Conservation (phyloP, 148 eudicot genomes). For the Rhododendron williamsianum region DNA sequence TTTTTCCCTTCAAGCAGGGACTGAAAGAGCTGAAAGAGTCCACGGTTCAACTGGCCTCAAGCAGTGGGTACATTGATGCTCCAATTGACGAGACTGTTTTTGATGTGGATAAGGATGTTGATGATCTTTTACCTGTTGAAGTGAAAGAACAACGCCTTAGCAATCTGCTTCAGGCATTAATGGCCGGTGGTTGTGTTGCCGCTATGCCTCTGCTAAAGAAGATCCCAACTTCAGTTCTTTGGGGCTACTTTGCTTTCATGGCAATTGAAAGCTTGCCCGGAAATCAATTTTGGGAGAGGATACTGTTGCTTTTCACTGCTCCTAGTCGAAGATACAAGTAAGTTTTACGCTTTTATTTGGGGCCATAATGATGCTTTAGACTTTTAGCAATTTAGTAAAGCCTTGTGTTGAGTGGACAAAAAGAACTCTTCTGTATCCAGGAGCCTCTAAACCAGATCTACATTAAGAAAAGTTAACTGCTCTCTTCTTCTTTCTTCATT, state of each 20-base stretch:
- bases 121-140: constrained; percentile 89
- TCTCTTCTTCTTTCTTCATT: neutral
- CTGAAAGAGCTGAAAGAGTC: constrained; percentile 91
- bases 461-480: neutral
- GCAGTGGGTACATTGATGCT: constrained; percentile 60
- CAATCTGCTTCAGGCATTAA: constrained; percentile 80
- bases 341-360: neutral
- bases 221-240: constrained; percentile 93
- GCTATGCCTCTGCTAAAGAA: constrained; percentile 93
- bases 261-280: constrained; percentile 99
- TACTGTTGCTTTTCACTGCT: constrained; percentile 81
- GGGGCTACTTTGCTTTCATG: constrained; percentile 99
- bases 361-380: neutral
- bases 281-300: constrained; percentile 97
- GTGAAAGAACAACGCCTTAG: constrained; percentile 96
- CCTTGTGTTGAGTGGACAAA: neutral
- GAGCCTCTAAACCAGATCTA: neutral
- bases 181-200: constrained; percentile 90
- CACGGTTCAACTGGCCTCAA: constrained; percentile 71
- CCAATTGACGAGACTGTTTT: constrained; percentile 88
- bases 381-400: neutral
- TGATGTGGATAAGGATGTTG: constrained; percentile 88
- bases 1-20: constrained; percentile 44
- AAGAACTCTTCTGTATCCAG: neutral
- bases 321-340: constrained; percentile 96